Evolutionary conservation across 352 stramenopile genomes (phyloP).

Genomic region (Phytopythium montanum): DNA sequence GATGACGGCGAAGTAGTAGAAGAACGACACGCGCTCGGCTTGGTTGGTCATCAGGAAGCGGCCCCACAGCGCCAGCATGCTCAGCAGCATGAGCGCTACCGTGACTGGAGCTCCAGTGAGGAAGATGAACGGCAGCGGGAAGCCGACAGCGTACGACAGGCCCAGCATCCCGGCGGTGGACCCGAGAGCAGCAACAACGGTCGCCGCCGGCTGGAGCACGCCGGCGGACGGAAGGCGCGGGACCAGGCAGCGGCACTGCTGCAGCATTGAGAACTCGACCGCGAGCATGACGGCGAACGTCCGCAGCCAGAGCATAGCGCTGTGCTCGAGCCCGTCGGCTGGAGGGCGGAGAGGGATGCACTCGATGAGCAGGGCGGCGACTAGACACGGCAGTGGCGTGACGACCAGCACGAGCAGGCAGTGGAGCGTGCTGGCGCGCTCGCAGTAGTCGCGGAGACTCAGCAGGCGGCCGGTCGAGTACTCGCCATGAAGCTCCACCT

Average conservation of each 20-base stretch:
- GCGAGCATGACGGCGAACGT: slow-evolving; percentile 10
- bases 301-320: slow-evolving; percentile 24
- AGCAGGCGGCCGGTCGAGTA: slow-evolving; percentile 13
- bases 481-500: slow-evolving; percentile 13
- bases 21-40: slow-evolving; percentile 13
- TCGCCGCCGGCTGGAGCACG: slow-evolving; percentile 6
- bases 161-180: slow-evolving; percentile 18
- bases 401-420: neutral
- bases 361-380: neutral
- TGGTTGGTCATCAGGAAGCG: too few species aligned
- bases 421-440: neutral
- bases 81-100: too few species aligned
- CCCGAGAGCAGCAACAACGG: slow-evolving; percentile 14
- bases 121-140: slow-evolving; percentile 35
- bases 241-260: slow-evolving; percentile 3
- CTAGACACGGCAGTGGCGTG: slow-evolving; percentile 4
- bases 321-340: neutral
- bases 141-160: slow-evolving; percentile 27
- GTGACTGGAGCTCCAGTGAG: too few species aligned
- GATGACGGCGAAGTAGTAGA: neutral
- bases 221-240: slow-evolving; percentile 15
- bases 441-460: neutral
- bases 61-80: slow-evolving; percentile 22
- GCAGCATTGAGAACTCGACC: neutral
- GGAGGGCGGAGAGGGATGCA: neutral